Evolutionary conservation across 441 rosid species (phyloP), one percentile per base, ranked within the genome.

Genomic region (Erysimum cheiri): DNA sequence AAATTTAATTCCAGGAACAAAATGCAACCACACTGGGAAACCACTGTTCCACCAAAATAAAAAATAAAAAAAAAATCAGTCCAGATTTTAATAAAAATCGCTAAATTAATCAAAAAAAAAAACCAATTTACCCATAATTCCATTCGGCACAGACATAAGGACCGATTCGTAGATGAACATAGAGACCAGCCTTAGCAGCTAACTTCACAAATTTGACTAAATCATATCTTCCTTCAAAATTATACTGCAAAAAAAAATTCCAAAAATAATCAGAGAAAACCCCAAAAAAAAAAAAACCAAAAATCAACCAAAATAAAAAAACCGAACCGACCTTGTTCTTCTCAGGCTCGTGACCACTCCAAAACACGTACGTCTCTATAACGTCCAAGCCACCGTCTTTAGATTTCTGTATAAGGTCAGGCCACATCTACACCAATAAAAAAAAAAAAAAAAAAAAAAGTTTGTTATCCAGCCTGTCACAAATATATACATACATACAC

Each of bases 361-460:
- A 94, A 65, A 94, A 94, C 47, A 94, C 93, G 11, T 94, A 94
- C 14, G 99, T 94, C 78, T 94, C 97, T 8, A 94, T 90, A 62
- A 92, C 85, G 65, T 94, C 94, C 67, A 94, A 78, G 5, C 99
- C 99, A 78, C 99, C 99, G 61, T 94, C 99, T 72, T 94, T 94
- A 2, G 99, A 88, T 80, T 92, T 94, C 86, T 94, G 93, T 39
- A 94, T 83, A 33, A 94, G 92, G 80, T 79, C 97, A 35, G 96
- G 90, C 99, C 99, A 94, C 98, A 94, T 94, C 99, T 94, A 57
- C 46, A 71, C 22, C 8, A 13, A 7, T 8, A n/a, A 29, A 22
- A 15, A 8, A 5, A 28, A 35, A 37, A 14, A 60, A 61, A 32
- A 47, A n/a, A 29, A 6, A 13, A 54, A 55, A 26, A 43, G 17